These are phyloP conservation scores for Azolla pinnata DNA, from an alignment of 75 land plant genomes.

Conservation along the genomic window DNA sequence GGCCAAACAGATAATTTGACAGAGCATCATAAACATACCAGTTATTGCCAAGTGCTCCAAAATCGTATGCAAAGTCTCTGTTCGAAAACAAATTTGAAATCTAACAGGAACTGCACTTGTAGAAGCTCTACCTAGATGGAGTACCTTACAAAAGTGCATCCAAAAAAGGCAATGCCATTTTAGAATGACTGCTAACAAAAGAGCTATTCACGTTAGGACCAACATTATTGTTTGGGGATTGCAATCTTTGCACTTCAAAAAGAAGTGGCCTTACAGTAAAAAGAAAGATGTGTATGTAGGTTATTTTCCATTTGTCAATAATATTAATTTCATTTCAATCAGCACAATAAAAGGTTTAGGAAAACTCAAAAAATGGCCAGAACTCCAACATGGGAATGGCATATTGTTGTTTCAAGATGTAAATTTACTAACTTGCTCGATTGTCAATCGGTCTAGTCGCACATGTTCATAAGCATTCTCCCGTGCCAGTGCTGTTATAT, in stretches of 20 bases:
- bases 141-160: background rate
- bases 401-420: background rate
- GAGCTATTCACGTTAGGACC: no score
- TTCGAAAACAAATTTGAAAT: slow-evolving; percentile 3
- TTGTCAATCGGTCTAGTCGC: slow-evolving; percentile 63
- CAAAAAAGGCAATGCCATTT: background rate
- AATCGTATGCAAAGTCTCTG: slow-evolving; percentile 30
- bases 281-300: background rate
- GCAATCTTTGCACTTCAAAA: background rate
- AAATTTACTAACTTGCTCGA: slow-evolving; percentile 58
- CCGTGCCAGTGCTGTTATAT: slow-evolving; percentile 90
- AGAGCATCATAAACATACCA: slow-evolving; percentile 34
- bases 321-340: no score
- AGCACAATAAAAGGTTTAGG: background rate
- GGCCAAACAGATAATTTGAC: background rate
- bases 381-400: background rate
- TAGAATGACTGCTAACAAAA: background rate
- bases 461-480: slow-evolving; percentile 72
- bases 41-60: slow-evolving; percentile 83
- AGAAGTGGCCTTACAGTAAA: background rate
- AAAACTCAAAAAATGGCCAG: background rate
- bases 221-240: no score
- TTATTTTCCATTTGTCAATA: no score
- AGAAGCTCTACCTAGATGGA: no score
- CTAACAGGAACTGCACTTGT: no score